These are phyloP conservation scores for Umbilicus rupestris DNA, from an alignment of 164 flowering plant genomes.

Conservation along the genomic window DNA sequence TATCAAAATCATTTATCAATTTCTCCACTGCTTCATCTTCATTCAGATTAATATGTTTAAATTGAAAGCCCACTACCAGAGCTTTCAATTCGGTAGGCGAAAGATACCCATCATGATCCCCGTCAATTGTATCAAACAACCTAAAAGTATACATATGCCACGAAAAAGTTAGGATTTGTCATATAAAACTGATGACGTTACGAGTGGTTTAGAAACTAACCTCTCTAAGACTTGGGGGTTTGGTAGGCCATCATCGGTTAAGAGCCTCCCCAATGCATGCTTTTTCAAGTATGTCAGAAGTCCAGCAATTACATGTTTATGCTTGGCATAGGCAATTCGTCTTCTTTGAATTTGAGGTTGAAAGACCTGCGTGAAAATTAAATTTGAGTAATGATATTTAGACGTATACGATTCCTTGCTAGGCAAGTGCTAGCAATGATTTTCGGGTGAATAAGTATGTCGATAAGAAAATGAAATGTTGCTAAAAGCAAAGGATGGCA, in stretches of 20 bases:
- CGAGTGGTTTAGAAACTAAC: background rate
- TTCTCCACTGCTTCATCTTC: conserved; percentile 47
- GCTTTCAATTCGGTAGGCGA: conserved; percentile 53
- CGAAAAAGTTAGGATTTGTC: conserved; percentile 4
- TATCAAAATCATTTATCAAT: conserved; percentile 62
- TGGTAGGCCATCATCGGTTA: conserved; percentile 49
- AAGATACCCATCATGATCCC: conserved; percentile 29
- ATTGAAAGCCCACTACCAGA: conserved; percentile 51
- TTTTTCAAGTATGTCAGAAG: conserved; percentile 38
- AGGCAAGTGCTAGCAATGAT: background rate
- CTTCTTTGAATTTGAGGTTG: conserved; percentile 82
- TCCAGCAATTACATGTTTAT: conserved; percentile 67
- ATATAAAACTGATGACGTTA: background rate
- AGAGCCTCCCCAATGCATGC: conserved; percentile 53
- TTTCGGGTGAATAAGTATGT: too few species aligned
- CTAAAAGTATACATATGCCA: conserved; percentile 23
- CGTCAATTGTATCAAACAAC: conserved; percentile 47
- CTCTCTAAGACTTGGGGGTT: background rate
- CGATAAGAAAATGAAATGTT: too few species aligned
- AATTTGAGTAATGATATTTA: background rate
- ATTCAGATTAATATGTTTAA: conserved; percentile 53
- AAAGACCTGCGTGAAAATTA: conserved; percentile 38
- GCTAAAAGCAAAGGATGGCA: too few species aligned
- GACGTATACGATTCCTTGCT: background rate
- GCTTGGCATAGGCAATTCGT: conserved; percentile 53